Evolutionary conservation across 352 stramenopile genomes (phyloP).

Genomic region (Phytophthora nicotianae): DNA sequence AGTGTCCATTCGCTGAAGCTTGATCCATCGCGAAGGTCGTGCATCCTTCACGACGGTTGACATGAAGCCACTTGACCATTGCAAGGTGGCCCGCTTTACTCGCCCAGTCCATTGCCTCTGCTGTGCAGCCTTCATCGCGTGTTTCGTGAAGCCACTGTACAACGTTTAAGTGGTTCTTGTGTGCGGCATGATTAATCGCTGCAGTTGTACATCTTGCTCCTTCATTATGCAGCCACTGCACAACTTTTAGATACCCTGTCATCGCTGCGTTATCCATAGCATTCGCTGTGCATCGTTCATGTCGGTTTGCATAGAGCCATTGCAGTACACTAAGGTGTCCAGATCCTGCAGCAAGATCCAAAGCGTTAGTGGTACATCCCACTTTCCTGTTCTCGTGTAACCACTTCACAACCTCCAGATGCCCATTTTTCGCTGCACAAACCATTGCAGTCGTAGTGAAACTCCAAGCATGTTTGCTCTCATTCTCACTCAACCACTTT

Average conservation of each 20-base stretch:
- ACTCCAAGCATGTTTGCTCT: neutral
- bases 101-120: conserved; percentile 14
- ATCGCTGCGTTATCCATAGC: conserved; percentile 9
- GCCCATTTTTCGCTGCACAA: conserved; percentile 3
- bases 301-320: conserved; percentile 5
- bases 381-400: neutral
- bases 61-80: conserved; percentile 20
- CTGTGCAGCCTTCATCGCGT: conserved; percentile 2
- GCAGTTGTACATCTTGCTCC: neutral
- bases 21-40: conserved; percentile 16
- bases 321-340: conserved; percentile 2
- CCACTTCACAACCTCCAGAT: conserved; percentile 11
- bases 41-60: conserved; percentile 15
- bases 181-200: conserved; percentile 10
- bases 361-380: conserved; percentile 7
- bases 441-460: conserved; percentile 7
- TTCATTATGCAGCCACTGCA: conserved; percentile 14
- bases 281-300: neutral
- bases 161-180: conserved; percentile 17
- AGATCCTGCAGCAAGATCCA: conserved; percentile 3
- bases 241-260: conserved; percentile 1
- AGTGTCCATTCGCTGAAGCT: conserved; percentile 14
- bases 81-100: conserved; percentile 10
- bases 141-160: conserved; percentile 20
- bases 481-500: conserved; percentile 3